Base-by-base conservation (phyloP, 2,329 filamentous ascomycete genomes). In the Penicillium frequentans region DNA sequence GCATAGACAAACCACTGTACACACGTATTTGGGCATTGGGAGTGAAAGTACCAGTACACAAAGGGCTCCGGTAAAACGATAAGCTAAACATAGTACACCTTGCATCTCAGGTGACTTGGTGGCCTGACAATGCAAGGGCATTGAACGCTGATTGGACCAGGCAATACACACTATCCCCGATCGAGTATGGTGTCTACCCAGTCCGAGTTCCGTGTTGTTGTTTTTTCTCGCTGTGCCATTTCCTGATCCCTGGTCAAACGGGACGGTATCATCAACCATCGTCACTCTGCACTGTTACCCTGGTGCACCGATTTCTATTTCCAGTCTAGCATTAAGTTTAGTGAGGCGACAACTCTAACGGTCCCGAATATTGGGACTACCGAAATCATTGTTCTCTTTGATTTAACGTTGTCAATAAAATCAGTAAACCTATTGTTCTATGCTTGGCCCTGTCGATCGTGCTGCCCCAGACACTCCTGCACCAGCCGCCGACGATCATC, bases 281-380 rank as follows among this genome's bases (percentile, higher is more conserved):
- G 64, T 63, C 57, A 68, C 67, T 66, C 68, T 72, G 68, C 70
- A 68, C 65, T 72, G 70, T 67, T 42, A 72, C 70, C 69, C 59
- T 59, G 23, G 26, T 33, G 35, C 39, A 27, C n/a, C 54, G 52
- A 57, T 57, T 52, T 58, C 51, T 49, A 59, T 42, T 35, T 26
- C 43, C 27, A 27, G 49, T 11, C 14, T 13, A 19, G 24, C 16
- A 10, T 11, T 35, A 19, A 39, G 19, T 14, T 27, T 27, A 33
- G 31, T 16, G 31, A 33, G 5, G 31, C 31, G 14, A 33, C 31
- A 33, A 33, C 31, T 33, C 14, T 33, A 33, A 33, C 13, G 16
- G 31, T 16, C 14, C 31, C 14, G 31, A 16, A 1, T 31, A 13
- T 31, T 4, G 11, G 29, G 29, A 14, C 13, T 16, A 16, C 31